A percentile compares a stretch with the other conserved stretches of the same genome.
phyloP scores from a whole-genome alignment of 2,329 filamentous ascomycete genomes.

The Colletotrichum spinosum region DNA sequence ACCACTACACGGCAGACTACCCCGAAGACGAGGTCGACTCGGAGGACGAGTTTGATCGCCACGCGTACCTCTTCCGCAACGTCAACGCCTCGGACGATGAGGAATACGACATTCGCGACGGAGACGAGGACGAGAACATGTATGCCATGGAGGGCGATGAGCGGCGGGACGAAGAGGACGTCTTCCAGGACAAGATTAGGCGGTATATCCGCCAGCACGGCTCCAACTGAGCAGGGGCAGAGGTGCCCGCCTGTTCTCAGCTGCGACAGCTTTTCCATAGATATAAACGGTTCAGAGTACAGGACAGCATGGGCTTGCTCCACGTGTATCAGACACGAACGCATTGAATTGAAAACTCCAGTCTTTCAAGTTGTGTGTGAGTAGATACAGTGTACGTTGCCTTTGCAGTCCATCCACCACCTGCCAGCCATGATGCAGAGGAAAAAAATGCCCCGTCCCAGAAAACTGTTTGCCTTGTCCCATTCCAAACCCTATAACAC shows the following conservation, averaged over 20 bases:
- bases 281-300: neutral
- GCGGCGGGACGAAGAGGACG: constrained; percentile 43
- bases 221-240: constrained; percentile 1
- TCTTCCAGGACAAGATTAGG: constrained; percentile 41
- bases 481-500: too few relatives aligned
- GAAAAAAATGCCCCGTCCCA: too few relatives aligned
- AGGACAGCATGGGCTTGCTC: neutral
- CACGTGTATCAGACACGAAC: too few relatives aligned
- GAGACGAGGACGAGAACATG: constrained; percentile 49
- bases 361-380: too few relatives aligned
- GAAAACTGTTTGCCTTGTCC: too few relatives aligned
- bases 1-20: constrained; percentile 83
- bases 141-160: constrained; percentile 53
- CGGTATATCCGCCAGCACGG: constrained; percentile 39
- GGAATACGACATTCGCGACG: constrained; percentile 59
- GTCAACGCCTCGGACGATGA: constrained; percentile 66
- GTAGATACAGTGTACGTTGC: too few relatives aligned
- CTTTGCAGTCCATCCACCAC: too few relatives aligned
- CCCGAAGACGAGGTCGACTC: constrained; percentile 82
- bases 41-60: constrained; percentile 66
- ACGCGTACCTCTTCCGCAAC: constrained; percentile 66
- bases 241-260: neutral
- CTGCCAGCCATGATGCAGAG: too few relatives aligned
- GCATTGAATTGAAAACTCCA: too few relatives aligned
- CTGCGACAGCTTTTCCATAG: neutral